These are phyloP conservation scores for Nemophila menziesii DNA, from an alignment of 257 asterid species.

Conservation along the genomic window DNA sequence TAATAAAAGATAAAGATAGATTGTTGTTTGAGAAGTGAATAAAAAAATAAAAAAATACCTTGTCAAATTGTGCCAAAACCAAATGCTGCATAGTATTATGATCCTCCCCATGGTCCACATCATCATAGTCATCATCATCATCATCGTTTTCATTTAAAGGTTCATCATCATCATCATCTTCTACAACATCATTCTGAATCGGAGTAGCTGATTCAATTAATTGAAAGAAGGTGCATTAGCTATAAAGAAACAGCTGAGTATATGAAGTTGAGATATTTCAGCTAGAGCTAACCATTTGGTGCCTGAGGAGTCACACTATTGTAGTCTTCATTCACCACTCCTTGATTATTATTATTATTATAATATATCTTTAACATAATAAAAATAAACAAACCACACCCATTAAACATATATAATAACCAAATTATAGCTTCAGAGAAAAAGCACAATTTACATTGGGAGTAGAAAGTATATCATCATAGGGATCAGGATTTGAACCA, in stretches of 20 bases:
- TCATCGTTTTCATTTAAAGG: conserved; percentile 92
- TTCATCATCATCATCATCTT: conserved; percentile 85
- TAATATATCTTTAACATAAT: conserved; percentile 51
- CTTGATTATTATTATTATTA: too few relatives aligned
- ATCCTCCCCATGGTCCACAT: conserved; percentile 81
- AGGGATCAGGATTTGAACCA: conserved; percentile 85
- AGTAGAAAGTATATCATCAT: conserved; percentile 70
- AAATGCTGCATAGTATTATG: conserved; percentile 65
- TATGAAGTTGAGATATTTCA: neutral
- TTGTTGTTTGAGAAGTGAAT: neutral
- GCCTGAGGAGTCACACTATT: conserved; percentile 79
- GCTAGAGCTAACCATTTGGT: conserved; percentile 44
- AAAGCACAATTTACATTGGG: conserved; percentile 53
- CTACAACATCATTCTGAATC: conserved; percentile 59
- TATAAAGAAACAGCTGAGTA: conserved; percentile 13
- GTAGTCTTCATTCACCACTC: conserved; percentile 87
- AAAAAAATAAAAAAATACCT: conserved; percentile 25
- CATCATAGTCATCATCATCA: conserved; percentile 91
- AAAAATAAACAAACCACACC: conserved; percentile 16
- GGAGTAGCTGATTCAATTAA: conserved; percentile 86
- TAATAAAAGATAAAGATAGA: conserved; percentile 6
- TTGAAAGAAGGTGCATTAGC: conserved; percentile 31
- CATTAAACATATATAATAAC: conserved; percentile 1
- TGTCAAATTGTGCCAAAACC: conserved; percentile 94
- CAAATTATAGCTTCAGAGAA: neutral